Base-by-base conservation (phyloP, 2,329 filamentous ascomycete species). In the Verticillium zaregamsianum region DNA sequence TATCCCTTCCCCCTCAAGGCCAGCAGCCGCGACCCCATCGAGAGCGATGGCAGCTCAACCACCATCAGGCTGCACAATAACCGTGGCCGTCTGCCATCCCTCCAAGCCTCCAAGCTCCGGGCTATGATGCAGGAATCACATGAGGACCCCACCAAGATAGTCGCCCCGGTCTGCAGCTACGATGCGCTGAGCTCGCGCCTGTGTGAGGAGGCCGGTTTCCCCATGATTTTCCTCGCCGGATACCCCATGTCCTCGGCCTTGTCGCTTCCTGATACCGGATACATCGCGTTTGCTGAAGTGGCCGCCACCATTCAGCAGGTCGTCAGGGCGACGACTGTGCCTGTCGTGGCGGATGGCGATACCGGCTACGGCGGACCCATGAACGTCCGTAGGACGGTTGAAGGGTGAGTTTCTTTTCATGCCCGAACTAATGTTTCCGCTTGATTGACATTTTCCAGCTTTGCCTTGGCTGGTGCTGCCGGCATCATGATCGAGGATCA, bases 321-420 rank as follows among this genome's bases (percentile, higher is more conserved):
- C 0, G 68, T 71, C 1, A 71, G 77, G 1, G 72, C 74, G 55
- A 73, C 74, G 0, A 72, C 58, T 0, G 60, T 80, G 0, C 80
- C 79, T 0, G 67, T 81, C 25, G 71, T 81, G 66, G 78, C 72
- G 0, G 79, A 81, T 66, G 79, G 77, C 0, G 78, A 81, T 61
- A 81, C 79, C 0, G 79, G 79, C 2, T 81, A 80, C 58, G 79
- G 79, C 5, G 74, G 76, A 49, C 76, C 79, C 3, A 78, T 80
- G 76, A 81, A 80, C 59, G 78, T 81, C 1, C 72, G 73, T 40
- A 64, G 78, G 23, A 80, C 79, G 0, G 79, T 81, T 3, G 72
- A 80, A 56, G 63, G 67, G 55, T 57, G 23, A 37, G 55, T 57
- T 23, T 8, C 2, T 9, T 20, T 20, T n/a, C 35, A 9, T 12